Percentiles rank a stretch among this genome's conserved stretches.
These are phyloP conservation scores for Leccinum rimulosum DNA, from an alignment of 768 basidiomycete species.

Conservation along the genomic window DNA sequence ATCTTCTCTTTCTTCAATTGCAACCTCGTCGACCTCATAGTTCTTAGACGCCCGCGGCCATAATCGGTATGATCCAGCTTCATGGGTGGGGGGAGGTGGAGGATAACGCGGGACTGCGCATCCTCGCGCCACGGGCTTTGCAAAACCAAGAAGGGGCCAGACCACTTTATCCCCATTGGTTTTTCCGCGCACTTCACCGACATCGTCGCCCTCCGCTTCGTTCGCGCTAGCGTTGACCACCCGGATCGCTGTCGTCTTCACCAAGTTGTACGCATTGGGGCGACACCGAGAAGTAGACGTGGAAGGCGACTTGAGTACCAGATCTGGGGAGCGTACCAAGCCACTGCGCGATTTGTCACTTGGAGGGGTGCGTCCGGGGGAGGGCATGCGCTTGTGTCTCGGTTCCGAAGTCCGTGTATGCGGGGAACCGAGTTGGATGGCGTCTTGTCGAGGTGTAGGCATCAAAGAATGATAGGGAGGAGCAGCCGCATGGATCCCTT, in stretches of 20 bases:
- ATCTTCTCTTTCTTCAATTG: not conserved
- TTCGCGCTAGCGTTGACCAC: slow-evolving; percentile 17
- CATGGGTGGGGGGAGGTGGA: slow-evolving; percentile 28
- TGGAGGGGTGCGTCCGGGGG: slow-evolving; percentile 4
- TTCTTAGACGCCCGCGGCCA: not conserved
- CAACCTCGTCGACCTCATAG: not conserved
- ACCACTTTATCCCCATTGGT: slow-evolving; percentile 7
- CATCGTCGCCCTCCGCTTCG: slow-evolving; percentile 1
- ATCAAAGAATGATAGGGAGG: not conserved
- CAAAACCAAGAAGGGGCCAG: slow-evolving; percentile 18
- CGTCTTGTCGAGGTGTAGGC: not conserved
- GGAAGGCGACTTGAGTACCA: not conserved
- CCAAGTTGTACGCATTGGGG: slow-evolving; percentile 21
- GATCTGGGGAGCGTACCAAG: not conserved
- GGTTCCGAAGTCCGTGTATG: slow-evolving; percentile 9
- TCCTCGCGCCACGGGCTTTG: not conserved
- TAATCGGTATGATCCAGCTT: not conserved
- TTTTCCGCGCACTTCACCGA: not conserved
- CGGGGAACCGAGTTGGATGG: not conserved
- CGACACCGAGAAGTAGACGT: not conserved
- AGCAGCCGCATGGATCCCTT: not conserved
- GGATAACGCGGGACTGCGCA: slow-evolving; percentile 23
- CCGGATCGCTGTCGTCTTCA: slow-evolving; percentile 11
- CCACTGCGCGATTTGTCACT: not conserved
- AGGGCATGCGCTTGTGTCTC: slow-evolving; percentile 3